These are phyloP conservation scores for Cryptococcus sp. DNA, from an alignment of 1,284 basidiomycete species.

Conservation along the genomic window DNA sequence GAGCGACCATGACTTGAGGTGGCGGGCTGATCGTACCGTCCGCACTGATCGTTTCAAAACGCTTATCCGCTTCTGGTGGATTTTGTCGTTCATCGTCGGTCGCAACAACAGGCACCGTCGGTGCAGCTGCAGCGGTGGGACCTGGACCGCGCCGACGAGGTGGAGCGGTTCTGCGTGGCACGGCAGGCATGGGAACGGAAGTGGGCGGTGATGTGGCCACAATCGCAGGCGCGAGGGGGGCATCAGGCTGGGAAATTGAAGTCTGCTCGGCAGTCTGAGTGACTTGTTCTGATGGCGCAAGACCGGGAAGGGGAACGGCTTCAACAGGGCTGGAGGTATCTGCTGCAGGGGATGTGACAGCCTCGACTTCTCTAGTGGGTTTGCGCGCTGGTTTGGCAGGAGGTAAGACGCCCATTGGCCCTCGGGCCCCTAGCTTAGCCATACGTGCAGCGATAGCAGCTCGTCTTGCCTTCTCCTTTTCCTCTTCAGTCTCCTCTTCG, in stretches of 20 bases:
- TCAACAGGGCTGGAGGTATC: neutral
- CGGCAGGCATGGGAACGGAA: conserved; percentile 44
- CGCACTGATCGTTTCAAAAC: conserved; percentile 19
- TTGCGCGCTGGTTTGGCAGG: conserved; percentile 36
- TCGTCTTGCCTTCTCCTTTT: conserved; percentile 50
- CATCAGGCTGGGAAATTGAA: neutral
- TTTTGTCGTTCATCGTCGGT: conserved; percentile 12
- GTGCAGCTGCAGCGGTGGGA: conserved; percentile 5
- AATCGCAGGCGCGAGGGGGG: neutral
- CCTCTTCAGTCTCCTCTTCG: conserved; percentile 49
- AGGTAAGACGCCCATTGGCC: conserved; percentile 50
- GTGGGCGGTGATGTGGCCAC: conserved; percentile 20
- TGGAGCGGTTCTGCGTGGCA: conserved; percentile 43
- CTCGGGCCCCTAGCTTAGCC: conserved; percentile 55
- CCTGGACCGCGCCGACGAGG: conserved; percentile 32
- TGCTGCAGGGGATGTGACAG: neutral
- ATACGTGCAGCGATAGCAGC: conserved; percentile 57
- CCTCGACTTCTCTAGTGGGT: conserved; percentile 10
- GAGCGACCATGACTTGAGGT: conserved; percentile 43
- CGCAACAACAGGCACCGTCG: conserved; percentile 5
- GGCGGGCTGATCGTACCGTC: conserved; percentile 39
- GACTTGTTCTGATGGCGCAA: conserved; percentile 15
- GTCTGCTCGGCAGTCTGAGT: conserved; percentile 42
- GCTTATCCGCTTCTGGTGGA: conserved; percentile 20
- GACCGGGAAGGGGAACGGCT: neutral